Evolutionary conservation across 441 rosid genomes (phyloP).

Genomic region (Lepidium campestre): DNA sequence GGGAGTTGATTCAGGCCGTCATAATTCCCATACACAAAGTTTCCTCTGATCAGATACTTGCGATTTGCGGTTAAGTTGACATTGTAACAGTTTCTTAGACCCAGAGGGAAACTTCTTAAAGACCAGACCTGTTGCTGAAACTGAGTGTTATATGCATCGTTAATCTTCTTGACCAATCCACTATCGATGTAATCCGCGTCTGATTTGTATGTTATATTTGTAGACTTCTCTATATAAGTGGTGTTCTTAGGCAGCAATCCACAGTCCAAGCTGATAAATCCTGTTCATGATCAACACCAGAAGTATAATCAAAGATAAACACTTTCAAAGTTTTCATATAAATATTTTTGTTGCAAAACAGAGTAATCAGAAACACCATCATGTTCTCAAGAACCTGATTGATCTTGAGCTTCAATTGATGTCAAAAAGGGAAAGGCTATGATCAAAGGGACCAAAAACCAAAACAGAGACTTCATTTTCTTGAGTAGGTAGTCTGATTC

Average conservation of each 20-base stretch:
- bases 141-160: not conserved
- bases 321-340: not conserved
- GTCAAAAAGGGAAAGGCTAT: not conserved
- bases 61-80: constrained; percentile 11
- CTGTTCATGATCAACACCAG: constrained; percentile 16
- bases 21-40: constrained; percentile 32
- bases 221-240: constrained; percentile 16
- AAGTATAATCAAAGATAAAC: not conserved
- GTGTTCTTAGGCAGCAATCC: constrained; percentile 11
- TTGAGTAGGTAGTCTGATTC: not conserved
- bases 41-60: constrained; percentile 28
- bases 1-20: constrained; percentile 17
- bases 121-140: constrained; percentile 19
- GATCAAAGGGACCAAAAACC: not conserved
- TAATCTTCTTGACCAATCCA: constrained; percentile 19
- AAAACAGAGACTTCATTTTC: not conserved
- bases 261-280: constrained; percentile 38
- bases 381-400: constrained; percentile 9
- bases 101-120: constrained; percentile 34
- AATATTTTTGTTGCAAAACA: not conserved
- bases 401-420: constrained; percentile 23
- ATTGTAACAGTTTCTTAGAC: constrained; percentile 35
- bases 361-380: not conserved
- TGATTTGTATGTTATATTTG: constrained; percentile 27
- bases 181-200: constrained; percentile 16